Conservation (phyloP, 345 rosid species). For the Pistacia vera region DNA sequence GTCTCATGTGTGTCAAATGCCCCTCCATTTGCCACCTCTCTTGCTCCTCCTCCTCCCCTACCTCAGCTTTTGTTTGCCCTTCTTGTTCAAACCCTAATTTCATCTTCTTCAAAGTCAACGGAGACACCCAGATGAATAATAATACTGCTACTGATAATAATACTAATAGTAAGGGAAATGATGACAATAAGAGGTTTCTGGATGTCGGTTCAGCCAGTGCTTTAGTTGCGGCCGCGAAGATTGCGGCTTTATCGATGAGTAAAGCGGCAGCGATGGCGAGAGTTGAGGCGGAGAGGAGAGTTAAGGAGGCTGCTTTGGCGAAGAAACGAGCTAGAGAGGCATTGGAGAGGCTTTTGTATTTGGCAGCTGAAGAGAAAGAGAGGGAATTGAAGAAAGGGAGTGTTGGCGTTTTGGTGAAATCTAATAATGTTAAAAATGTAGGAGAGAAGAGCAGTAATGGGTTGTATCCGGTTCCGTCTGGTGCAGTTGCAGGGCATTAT, state of each 20-base stretch:
- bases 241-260: conserved; percentile 33
- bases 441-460: conserved; percentile 21
- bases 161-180: background rate
- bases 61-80: conserved; percentile 32
- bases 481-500: background rate
- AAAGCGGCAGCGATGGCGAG: conserved; percentile 35
- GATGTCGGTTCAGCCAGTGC: conserved; percentile 32
- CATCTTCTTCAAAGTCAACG: conserved; percentile 16
- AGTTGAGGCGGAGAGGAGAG: conserved; percentile 36
- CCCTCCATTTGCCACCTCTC: conserved; percentile 36
- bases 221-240: conserved; percentile 37
- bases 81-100: conserved; percentile 33
- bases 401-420: background rate
- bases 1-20: conserved; percentile 33
- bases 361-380: conserved; percentile 25
- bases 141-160: background rate
- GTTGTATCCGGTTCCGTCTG: conserved; percentile 15
- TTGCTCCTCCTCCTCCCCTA: conserved; percentile 21
- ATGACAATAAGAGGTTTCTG: background rate
- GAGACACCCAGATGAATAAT: no score
- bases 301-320: conserved; percentile 34
- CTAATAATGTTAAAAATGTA: background rate
- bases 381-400: conserved; percentile 1
- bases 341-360: conserved; percentile 30
- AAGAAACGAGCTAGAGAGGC: conserved; percentile 46